Base-by-base conservation (phyloP, 1,139 yeast genomes). In the Yamadazyma conglobata region DNA sequence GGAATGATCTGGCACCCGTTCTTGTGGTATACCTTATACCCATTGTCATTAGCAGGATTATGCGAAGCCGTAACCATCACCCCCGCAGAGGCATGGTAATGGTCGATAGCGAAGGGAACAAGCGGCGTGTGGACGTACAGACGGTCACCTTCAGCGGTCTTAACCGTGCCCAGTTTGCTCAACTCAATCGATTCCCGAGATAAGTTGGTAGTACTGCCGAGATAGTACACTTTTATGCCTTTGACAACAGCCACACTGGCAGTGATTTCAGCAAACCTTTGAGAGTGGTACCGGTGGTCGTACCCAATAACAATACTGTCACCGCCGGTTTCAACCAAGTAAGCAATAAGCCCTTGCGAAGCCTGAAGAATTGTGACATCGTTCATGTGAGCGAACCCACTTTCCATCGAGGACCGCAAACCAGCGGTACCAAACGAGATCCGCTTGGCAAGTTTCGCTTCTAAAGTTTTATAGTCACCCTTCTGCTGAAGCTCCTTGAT, bases 21-120 rank as follows among this genome's bases (percentile, higher is more conserved):
- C 10, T 72, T 66, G 75, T 93, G 87, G 60, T 91, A 89, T 1
- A 91, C 97, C 51, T 91, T 91, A 60, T 87, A 91, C 0, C 98
- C 98, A 50, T 91, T 91, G 52, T 89, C 97, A 41, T 70, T 66
- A 10, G 91, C 93, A 0, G 97, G 97, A 50, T 91, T 91, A 56
- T 91, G 98, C 32, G 95, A 85, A 0, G 98, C 97, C 0, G 98
- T 91, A 27, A 91, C 77, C 97, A 91, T 91, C 2, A 91, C 84
- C 20, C 97, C 98, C 30, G 80, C 87, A 0, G 79, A 63, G 0
- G 95, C 88, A 0, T 59, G 45, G 35, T 62, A 68, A 22, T 64
- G 50, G 42, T 83, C 86, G 17, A 91, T 81, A 0, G 85, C 78
- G 57, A 84, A 89, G 1, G 98, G 97, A 2, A 91, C 97, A 54